A percentile compares a stretch with the other conserved stretches of the same genome.
These are phyloP conservation scores for Aspergillus calidoustus DNA, from an alignment of 2,329 filamentous ascomycete species.

Conservation along the genomic window DNA sequence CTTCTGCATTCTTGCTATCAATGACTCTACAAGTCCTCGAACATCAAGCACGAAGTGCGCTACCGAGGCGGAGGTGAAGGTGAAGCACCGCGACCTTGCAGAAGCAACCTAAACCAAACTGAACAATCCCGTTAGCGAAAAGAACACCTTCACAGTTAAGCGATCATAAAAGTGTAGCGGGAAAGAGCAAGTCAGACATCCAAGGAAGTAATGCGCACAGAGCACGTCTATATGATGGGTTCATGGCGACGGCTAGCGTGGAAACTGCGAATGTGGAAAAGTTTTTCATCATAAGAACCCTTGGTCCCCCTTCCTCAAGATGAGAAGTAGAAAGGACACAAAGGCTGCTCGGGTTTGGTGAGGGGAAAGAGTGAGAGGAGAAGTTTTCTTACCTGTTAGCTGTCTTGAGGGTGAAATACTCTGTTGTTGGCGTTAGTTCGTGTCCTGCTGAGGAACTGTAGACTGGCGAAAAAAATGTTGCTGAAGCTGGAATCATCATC, in stretches of 20 bases:
- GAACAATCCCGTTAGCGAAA: background rate
- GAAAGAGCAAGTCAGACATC: slow-evolving; percentile 37
- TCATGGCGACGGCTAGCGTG: slow-evolving; percentile 44
- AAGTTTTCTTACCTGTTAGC: slow-evolving; percentile 1
- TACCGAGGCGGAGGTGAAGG: too few species aligned
- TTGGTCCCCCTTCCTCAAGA: background rate
- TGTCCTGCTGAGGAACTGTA: background rate
- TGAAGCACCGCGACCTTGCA: too few species aligned
- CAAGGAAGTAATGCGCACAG: slow-evolving; percentile 46
- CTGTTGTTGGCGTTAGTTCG: background rate
- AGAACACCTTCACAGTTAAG: background rate
- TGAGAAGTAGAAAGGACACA: background rate
- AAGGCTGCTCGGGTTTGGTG: slow-evolving; percentile 20
- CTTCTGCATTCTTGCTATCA: too few species aligned
- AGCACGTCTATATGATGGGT: slow-evolving; percentile 40
- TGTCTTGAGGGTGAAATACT: background rate
- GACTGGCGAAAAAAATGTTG: background rate
- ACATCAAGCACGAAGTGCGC: too few species aligned
- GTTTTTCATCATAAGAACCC: slow-evolving; percentile 46
- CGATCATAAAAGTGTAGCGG: slow-evolving; percentile 65
- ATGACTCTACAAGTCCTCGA: too few species aligned
- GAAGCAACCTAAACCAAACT: background rate
- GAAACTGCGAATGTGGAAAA: slow-evolving; percentile 50
- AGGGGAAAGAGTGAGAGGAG: background rate
- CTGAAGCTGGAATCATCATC: slow-evolving; percentile 11